Conservation (phyloP, 2,329 filamentous ascomycete genomes). For the Cryphonectria nitschkei region DNA sequence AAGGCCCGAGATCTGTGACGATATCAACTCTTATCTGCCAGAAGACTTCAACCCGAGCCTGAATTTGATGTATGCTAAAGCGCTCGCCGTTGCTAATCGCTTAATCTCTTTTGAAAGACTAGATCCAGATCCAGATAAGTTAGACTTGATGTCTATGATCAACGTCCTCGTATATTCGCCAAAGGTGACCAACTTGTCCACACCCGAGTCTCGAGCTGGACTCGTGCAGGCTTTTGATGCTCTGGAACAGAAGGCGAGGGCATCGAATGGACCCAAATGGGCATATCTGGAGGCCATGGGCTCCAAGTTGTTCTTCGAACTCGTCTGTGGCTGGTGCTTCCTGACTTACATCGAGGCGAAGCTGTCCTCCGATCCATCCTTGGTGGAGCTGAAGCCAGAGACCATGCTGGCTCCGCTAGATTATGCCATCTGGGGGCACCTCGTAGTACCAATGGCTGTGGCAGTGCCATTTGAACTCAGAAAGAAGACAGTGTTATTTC, state of each 20-base stretch:
- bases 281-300: neutral
- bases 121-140: no score
- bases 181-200: neutral
- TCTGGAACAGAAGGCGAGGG: neutral
- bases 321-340: neutral
- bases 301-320: neutral
- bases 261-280: neutral
- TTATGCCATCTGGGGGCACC: neutral
- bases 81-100: neutral
- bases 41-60: neutral
- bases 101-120: no score
- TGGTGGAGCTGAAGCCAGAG: no score
- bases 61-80: neutral
- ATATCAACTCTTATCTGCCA: neutral
- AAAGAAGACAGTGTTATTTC: neutral
- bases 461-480: neutral
- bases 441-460: rapidly evolving
- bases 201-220: neutral
- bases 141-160: no score
- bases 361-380: neutral
- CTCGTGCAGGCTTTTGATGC: neutral
- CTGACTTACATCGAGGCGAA: neutral
- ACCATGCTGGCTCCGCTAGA: no score
- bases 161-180: no score
- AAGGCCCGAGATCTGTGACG: neutral